These are phyloP conservation scores for Pleurotus cornucopiae DNA, from an alignment of 768 basidiomycete genomes.

Conservation along the genomic window DNA sequence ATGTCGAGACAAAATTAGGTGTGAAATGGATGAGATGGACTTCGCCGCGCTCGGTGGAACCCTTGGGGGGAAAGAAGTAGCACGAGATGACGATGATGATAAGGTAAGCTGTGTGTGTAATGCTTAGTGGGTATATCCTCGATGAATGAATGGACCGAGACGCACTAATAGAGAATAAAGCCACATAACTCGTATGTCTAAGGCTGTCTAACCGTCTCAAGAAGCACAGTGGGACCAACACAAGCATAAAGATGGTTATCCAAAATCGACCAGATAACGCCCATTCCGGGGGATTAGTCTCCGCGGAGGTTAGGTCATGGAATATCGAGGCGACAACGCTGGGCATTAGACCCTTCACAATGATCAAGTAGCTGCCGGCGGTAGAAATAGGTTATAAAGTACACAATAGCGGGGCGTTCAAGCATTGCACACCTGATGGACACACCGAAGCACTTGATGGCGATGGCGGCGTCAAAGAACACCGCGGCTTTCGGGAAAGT, in stretches of 20 bases:
- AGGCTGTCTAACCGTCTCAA: slow-evolving; percentile 81
- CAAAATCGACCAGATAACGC: slow-evolving; percentile 74
- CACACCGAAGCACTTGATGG: slow-evolving; percentile 95
- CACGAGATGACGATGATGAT: slow-evolving; percentile 75
- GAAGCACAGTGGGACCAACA: slow-evolving; percentile 80
- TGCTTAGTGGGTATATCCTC: slow-evolving; percentile 3
- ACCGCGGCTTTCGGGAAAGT: slow-evolving; percentile 87
- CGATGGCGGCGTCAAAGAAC: slow-evolving; percentile 92
- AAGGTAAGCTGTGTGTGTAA: slow-evolving; percentile 54
- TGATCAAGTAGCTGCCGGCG: slow-evolving; percentile 71
- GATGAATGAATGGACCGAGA: slow-evolving; percentile 11
- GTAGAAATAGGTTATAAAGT: not conserved
- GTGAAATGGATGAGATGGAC: slow-evolving; percentile 71
- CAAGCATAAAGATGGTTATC: slow-evolving; percentile 73
- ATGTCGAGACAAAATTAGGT: slow-evolving; percentile 73
- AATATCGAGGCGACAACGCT: slow-evolving; percentile 83
- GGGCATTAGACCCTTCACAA: slow-evolving; percentile 91
- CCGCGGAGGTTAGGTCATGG: slow-evolving; percentile 66
- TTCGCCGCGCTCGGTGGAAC: slow-evolving; percentile 60
- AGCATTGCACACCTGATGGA: slow-evolving; percentile 66
- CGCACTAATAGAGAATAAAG: slow-evolving; percentile 85
- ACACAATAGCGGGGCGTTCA: slow-evolving; percentile 7
- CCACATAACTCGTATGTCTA: slow-evolving; percentile 87
- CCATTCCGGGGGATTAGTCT: slow-evolving; percentile 70
- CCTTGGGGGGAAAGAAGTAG: slow-evolving; percentile 72